Evolutionary conservation across 176 grass and related monocot species (phyloP), one percentile per base, ranked within the genome.

Genomic region (Lolium perenne): DNA sequence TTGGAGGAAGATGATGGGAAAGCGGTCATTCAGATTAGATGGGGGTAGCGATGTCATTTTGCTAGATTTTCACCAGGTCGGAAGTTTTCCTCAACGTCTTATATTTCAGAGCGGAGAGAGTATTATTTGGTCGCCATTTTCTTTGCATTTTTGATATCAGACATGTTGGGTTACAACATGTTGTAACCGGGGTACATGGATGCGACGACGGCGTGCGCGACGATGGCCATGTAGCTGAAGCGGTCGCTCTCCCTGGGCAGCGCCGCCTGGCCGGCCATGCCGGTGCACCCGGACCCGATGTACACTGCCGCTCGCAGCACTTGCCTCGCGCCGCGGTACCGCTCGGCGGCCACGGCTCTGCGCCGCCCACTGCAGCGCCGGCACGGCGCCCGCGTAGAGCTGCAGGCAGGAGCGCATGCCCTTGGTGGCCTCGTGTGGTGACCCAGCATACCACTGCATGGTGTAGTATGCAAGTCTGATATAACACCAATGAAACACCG

Each of bases 311-410:
- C 56, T 69, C 65, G 49, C 64, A 87, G 58, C 49, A 91, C 85
- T 85, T 87, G 74, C 23, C 58, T 0, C 18, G 75, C 89, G 49
- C 74, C 85, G 75, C 57, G 57, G 80, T 80, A 91, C 49, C 89
- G 18, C 16, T 81, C 49, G 0, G 66, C 58, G 0, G 89, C 68
- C 38, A 87, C 89, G 18, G 80, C 22, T n/a, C 2, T 49, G 46
- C 56, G 84, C 85, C 59, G 75, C 80, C 84, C 84, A 87, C 47
- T 20, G 62, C 71, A 83, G 87, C 29, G 83, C 79, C 26, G 83
- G 79, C 3, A 85, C 88, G 22, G 80, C 77, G 9, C 69, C 67
- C 38, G 55, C 62, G 86, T 91, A 91, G 50, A 90, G 92, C 80
- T 68, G 86, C 86, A 91, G 60, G 83, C 80, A 90, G 21, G 84